Evolutionary conservation across 306 rosid genomes (phyloP).

Genomic region (Comarum palustre): DNA sequence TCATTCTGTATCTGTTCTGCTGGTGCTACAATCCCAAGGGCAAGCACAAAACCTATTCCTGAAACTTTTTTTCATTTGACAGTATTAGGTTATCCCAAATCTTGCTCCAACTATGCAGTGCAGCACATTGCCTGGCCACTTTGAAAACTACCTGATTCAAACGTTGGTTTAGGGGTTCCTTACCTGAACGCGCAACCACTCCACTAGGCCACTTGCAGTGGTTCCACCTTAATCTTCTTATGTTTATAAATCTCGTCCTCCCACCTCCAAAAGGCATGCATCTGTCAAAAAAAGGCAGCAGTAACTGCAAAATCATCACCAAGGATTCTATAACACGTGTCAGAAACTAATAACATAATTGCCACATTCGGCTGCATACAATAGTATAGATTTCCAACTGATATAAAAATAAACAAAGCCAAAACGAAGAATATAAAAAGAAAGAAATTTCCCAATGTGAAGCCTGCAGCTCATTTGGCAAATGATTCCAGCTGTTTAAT

Average conservation of each 20-base stretch:
- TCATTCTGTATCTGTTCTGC: neutral
- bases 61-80: too few relatives aligned
- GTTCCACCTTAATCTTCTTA: neutral
- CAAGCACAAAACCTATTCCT: neutral
- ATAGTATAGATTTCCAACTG: neutral
- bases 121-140: too few relatives aligned
- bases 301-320: neutral
- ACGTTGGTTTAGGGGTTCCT: too few relatives aligned
- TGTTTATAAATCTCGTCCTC: neutral
- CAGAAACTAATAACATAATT: neutral
- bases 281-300: neutral
- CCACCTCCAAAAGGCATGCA: constrained; percentile 1
- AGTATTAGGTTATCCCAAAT: too few relatives aligned
- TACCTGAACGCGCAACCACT: too few relatives aligned
- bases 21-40: neutral
- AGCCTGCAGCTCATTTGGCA: neutral
- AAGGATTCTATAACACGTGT: neutral
- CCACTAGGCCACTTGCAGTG: too few relatives aligned
- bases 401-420: neutral
- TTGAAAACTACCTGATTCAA: too few relatives aligned
- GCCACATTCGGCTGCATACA: neutral
- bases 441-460: neutral
- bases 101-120: too few relatives aligned
- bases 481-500: constrained; percentile 1
- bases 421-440: neutral